Evolutionary conservation across 2,329 filamentous ascomycete genomes (phyloP).

Genomic region (Xylaria sp.): DNA sequence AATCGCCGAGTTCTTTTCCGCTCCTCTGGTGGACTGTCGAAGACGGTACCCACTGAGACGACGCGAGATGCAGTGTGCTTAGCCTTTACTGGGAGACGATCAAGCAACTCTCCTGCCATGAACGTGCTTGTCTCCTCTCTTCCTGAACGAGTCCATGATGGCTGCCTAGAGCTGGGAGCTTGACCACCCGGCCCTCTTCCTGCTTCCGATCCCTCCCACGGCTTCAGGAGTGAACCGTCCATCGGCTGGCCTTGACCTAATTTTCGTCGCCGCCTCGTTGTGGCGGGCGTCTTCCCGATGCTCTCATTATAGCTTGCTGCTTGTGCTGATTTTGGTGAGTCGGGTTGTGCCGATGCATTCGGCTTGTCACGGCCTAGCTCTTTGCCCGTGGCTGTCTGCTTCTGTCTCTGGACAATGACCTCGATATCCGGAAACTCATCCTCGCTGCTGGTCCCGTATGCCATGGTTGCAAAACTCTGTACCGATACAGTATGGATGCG

Average conservation of each 20-base stretch:
- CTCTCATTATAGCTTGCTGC: conserved; percentile 7
- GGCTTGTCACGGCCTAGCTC: conserved; percentile 28
- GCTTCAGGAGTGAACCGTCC: conserved; percentile 46
- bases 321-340: conserved; percentile 17
- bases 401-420: conserved; percentile 46
- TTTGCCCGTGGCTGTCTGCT: conserved; percentile 32
- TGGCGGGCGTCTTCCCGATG: conserved; percentile 30
- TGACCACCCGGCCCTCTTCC: conserved; percentile 19
- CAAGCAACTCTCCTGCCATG: conserved; percentile 32
- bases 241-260: conserved; percentile 45
- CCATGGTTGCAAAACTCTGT: conserved; percentile 35
- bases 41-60: conserved; percentile 21
- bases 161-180: conserved; percentile 25
- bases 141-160: conserved; percentile 22
- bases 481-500: conserved; percentile 17
- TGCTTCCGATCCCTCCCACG: conserved; percentile 39
- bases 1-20: conserved; percentile 31
- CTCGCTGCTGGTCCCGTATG: conserved; percentile 45
- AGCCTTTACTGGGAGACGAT: conserved; percentile 33
- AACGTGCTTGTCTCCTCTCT: conserved; percentile 26
- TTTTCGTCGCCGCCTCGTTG: conserved; percentile 47
- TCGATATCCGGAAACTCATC: conserved; percentile 58
- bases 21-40: conserved; percentile 31
- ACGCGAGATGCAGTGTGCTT: conserved; percentile 29
- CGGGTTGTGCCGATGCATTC: conserved; percentile 11